Base-by-base conservation (phyloP, 192 early-diverging fungal genomes). In the Coemansia sp. region DNA sequence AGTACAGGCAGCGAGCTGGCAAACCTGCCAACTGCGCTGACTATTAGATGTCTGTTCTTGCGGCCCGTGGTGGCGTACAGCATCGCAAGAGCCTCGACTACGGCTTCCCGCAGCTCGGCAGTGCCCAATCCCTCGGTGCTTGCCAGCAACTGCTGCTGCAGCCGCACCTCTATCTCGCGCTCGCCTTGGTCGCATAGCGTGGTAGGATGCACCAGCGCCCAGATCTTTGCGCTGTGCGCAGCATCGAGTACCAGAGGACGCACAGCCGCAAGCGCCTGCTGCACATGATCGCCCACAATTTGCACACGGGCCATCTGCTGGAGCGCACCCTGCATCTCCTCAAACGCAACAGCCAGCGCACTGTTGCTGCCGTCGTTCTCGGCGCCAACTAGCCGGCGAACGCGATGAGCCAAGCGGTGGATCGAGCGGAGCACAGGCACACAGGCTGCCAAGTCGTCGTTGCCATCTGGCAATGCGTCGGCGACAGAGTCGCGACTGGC, bases 341-440 rank as follows among this genome's bases (percentile, higher is more conserved):
- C 79, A n/a, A 82, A 70, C 6, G 74, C 79, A 45, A 82, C 79
- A 1, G 79, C 79, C 16, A 76, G 64, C 46, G 69, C 75, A 43
- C 79, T 82, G n/a, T 63, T 60, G 15, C 58, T 39, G 16, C 44
- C 67, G n/a, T 46, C 69, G 0, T 57, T 33, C 21, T 65, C 71
- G 9, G 20, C n/a, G 9, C 61, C 46, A 9, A 80, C 43, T 34
- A 81, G 60, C 21, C 6, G 16, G 24, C 72, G 57, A 10, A 76
- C 53, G n/a, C 65, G 64, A n/a, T 14, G 9, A 8, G 49, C 52
- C 57, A 75, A 49, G 16, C 24, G 35, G 38, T 68, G n/a, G 33
- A 76, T 1, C 15, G 49, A 11, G 18, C 71, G 74, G 41, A 82
- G 9, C 2, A 44, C 18, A 11, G 62, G 41, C 34, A 81, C 78